Percentiles rank a stretch among this genome's conserved stretches.
Conservation (phyloP, 371 early-diverging fungal species). For the Mortierella sp. region DNA sequence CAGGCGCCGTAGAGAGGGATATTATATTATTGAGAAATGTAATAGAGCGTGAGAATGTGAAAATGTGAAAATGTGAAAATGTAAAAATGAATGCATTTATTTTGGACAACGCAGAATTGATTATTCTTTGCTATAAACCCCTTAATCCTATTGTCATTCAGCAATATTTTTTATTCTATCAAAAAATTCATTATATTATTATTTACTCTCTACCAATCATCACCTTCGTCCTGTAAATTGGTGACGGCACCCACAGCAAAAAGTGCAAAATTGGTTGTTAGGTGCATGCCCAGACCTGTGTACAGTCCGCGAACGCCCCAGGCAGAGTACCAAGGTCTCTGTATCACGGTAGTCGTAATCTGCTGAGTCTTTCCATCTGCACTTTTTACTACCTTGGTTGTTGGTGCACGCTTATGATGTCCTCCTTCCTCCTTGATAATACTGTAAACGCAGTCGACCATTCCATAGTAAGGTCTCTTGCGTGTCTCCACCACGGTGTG, state of each 20-base stretch:
- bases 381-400: slow-evolving; percentile 12
- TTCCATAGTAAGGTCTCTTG: slow-evolving; percentile 85
- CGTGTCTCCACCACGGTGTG: slow-evolving; percentile 79
- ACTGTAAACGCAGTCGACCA: slow-evolving; percentile 82
- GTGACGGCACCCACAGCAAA: slow-evolving; percentile 74
- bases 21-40: not conserved
- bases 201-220: slow-evolving; percentile 46
- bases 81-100: not conserved
- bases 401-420: slow-evolving; percentile 49
- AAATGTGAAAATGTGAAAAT: not conserved
- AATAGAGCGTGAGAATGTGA: slow-evolving; percentile 6
- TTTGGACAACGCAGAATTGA: too few species aligned
- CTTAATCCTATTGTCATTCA: not conserved
- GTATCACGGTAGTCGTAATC: slow-evolving; percentile 17
- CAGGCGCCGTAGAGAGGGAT: not conserved
- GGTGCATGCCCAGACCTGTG: slow-evolving; percentile 82
- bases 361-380: slow-evolving; percentile 29
- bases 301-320: slow-evolving; percentile 86
- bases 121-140: not conserved
- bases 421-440: slow-evolving; percentile 90
- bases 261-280: slow-evolving; percentile 71
- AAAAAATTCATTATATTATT: not conserved
- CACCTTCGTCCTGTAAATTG: slow-evolving; percentile 70
- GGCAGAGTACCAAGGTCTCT: slow-evolving; percentile 61
- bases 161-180: not conserved